Conservation (phyloP, 495 filamentous ascomycete genomes). For the Trichodelitschia bisporula region DNA sequence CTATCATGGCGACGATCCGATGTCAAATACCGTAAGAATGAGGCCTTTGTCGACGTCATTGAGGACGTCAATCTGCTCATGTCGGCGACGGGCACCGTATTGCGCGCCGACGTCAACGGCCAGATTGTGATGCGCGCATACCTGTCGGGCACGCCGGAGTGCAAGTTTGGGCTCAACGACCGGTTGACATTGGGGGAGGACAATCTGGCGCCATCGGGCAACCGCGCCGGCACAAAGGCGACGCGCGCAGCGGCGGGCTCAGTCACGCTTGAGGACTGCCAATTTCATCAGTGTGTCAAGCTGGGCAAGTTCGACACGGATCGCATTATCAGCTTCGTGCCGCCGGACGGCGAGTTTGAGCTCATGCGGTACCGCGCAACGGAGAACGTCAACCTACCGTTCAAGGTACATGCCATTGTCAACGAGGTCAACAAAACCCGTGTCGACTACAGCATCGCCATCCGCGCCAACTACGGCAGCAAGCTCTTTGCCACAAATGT, state of each 20-base stretch:
- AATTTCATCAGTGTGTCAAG: constrained; percentile 98
- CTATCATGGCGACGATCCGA: constrained; percentile 91
- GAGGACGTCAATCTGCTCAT: constrained; percentile 98
- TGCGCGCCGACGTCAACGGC: constrained; percentile 90
- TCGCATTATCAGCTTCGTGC: constrained; percentile 92
- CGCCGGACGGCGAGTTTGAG: constrained; percentile 96
- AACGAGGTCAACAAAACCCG: constrained; percentile 94
- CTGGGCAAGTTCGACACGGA: constrained; percentile 93
- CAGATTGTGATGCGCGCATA: constrained; percentile 99
- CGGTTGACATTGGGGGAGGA: constrained; percentile 74
- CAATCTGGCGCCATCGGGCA: constrained; percentile 39
- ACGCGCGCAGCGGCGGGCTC: constrained; percentile 88
- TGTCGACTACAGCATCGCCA: constrained; percentile 94
- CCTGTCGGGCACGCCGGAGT: constrained; percentile 87
- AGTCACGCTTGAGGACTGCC: constrained; percentile 92
- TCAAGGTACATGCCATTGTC: constrained; percentile 97
- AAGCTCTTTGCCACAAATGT: constrained; percentile 98
- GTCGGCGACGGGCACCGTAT: constrained; percentile 83
- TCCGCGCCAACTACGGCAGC: constrained; percentile 84
- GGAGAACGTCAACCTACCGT: constrained; percentile 96
- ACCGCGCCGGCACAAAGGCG: constrained; percentile 50
- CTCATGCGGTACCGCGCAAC: constrained; percentile 99
- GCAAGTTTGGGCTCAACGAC: constrained; percentile 98
- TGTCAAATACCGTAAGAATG: constrained; percentile 98
- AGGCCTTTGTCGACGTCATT: constrained; percentile 97